Conservation (phyloP, 345 rosid genomes). For the Populus deltoides region DNA sequence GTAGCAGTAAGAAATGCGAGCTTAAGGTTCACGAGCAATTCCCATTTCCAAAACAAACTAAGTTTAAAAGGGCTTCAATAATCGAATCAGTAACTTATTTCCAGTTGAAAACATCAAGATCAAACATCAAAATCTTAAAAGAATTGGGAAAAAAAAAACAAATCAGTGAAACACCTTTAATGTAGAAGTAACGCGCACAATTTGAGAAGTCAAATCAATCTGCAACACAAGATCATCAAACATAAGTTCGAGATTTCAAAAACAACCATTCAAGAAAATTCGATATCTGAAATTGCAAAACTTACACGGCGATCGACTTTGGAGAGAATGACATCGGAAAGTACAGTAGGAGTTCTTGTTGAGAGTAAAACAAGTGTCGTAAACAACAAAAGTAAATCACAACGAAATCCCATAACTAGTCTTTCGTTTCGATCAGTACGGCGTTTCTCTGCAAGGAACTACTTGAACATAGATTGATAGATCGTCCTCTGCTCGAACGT, state of each 20-base stretch:
- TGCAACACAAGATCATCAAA: slow-evolving; percentile 31
- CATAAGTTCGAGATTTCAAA: neutral
- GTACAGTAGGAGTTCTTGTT: slow-evolving; percentile 37
- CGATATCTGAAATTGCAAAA: slow-evolving; percentile 10
- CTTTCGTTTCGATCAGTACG: neutral
- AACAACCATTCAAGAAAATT: neutral
- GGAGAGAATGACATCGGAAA: slow-evolving; percentile 80
- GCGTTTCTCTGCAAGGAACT: neutral
- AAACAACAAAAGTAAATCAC: slow-evolving; percentile 41
- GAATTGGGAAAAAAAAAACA: no score
- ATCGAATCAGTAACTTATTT: neutral
- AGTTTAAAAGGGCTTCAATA: neutral
- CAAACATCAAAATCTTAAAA: neutral
- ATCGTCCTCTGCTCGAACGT: neutral
- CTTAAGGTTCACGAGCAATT: neutral
- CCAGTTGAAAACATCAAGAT: neutral
- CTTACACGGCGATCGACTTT: slow-evolving; percentile 94
- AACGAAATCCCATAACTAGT: neutral
- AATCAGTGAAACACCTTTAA: slow-evolving; percentile 54
- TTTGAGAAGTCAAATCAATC: slow-evolving; percentile 83
- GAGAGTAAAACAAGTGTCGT: slow-evolving; percentile 38
- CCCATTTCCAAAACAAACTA: neutral
- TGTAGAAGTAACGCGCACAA: slow-evolving; percentile 63
- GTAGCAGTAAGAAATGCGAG: neutral
- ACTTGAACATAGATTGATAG: neutral